Base-by-base conservation (phyloP, 495 filamentous ascomycete species). In the Annulohypoxylon maeteangense region DNA sequence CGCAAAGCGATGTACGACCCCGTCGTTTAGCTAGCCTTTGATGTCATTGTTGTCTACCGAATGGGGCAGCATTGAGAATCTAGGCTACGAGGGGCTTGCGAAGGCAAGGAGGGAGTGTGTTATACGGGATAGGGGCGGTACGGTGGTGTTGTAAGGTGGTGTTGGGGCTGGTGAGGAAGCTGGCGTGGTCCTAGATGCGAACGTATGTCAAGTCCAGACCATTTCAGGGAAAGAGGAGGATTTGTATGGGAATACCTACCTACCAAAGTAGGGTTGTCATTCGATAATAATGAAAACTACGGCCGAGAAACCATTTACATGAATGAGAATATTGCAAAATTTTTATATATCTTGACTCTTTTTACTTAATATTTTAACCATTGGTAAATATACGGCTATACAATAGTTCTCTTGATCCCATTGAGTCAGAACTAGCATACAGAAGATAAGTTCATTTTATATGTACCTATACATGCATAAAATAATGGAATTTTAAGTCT, bases 241-340 rank as follows among this genome's bases (percentile, higher is more conserved):
- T 22, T 14, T 38, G 29, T 12, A 51, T 34, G 31, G 23, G 55
- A 51, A 42, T 54, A 55, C 36, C 16, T 54, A 55, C 36, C 16
- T 60, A 20, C 40, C 16, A 6, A 18, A 16, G n/a, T 44, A 44
- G 40, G 10, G 14, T 59, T 67, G 50, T 54, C 18, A 4, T 31
- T 36, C n/a, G 1, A 67, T 68, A 68, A 62, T 73, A 65, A 42
- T 50, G 27, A 69, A 51, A 65, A 65, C 4, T 1, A 18, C 12
- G 47, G 27, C 51, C 20, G 36, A 16, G 7, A 60, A 38, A 20
- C 42, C 25, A 51, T 50, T 20, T 45, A 7, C 18, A 51, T 51
- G 58, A 68, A 68, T 68, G 29, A 57, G n/a, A 68, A 42, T 12
- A 29, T 50, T 32, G 32, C 42, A n/a, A 6, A 62, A 42, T 23